Conservation (phyloP, 2,329 filamentous ascomycete genomes). For the Cryphonectria nitschkei region DNA sequence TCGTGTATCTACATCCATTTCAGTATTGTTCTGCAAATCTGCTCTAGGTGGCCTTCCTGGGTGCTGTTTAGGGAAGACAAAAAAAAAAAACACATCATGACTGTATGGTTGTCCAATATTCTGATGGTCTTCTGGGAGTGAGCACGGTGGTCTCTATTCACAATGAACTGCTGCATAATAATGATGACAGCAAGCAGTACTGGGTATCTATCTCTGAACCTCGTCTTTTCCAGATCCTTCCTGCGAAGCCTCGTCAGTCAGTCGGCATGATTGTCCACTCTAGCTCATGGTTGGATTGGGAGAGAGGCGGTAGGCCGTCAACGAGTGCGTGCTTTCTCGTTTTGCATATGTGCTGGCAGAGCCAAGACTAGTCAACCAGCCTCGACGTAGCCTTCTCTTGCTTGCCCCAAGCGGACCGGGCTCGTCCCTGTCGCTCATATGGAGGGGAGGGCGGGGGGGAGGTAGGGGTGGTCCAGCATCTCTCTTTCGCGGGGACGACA, state of each 20-base stretch:
- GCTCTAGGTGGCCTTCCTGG: background rate
- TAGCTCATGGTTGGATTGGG: background rate
- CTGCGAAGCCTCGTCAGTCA: background rate
- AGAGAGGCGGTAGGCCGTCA: background rate
- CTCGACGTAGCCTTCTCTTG: background rate
- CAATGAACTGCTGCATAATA: background rate
- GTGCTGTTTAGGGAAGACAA: background rate
- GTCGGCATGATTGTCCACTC: background rate
- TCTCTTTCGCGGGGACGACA: background rate
- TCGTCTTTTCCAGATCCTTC: background rate
- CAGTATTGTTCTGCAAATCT: background rate
- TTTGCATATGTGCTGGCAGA: background rate
- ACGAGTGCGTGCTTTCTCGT: background rate
- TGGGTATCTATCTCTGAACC: background rate
- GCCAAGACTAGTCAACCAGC: background rate
- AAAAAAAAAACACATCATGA: background rate
- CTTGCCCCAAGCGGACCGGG: background rate
- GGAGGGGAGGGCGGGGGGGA: no score
- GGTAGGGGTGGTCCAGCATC: background rate
- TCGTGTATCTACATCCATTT: background rate
- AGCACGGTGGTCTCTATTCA: background rate
- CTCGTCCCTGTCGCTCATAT: background rate
- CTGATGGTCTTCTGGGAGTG: background rate
- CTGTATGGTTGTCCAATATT: no score
- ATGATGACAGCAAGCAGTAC: background rate